These are phyloP conservation scores for Pyrenochaeta sp. DNA, from an alignment of 2,329 filamentous ascomycete species.

Conservation along the genomic window DNA sequence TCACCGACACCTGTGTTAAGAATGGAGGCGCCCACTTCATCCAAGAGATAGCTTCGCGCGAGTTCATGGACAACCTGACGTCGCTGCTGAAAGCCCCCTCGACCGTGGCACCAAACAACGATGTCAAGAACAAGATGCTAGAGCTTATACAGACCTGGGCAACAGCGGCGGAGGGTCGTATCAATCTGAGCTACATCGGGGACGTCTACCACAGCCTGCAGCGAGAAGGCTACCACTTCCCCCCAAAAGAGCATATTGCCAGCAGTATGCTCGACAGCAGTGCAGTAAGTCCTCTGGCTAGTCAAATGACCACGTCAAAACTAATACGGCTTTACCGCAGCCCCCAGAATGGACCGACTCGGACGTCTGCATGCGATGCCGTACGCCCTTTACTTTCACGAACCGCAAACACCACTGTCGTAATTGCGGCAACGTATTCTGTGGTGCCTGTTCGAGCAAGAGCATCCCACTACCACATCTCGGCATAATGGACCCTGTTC, in stretches of 20 bases:
- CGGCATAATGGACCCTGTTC: conserved; percentile 87
- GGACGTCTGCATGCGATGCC: conserved; percentile 97
- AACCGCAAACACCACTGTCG: conserved; percentile 98
- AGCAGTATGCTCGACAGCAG: conserved; percentile 98
- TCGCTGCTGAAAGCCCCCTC: conserved; percentile 87
- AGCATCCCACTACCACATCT: conserved; percentile 87
- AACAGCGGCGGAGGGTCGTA: conserved; percentile 82
- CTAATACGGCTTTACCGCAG: conserved; percentile 53
- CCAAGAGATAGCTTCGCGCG: conserved; percentile 90
- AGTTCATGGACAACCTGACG: conserved; percentile 97
- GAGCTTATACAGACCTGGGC: conserved; percentile 96
- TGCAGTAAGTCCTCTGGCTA: conserved; percentile 69
- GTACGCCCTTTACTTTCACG: conserved; percentile 94
- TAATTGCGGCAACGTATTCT: conserved; percentile 98
- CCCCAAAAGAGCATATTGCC: conserved; percentile 84
- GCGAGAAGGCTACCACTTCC: conserved; percentile 86
- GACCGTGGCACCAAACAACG: conserved; percentile 75
- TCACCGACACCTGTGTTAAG: conserved; percentile 98
- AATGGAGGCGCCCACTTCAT: conserved; percentile 97
- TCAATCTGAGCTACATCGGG: conserved; percentile 83
- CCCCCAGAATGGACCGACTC: conserved; percentile 98
- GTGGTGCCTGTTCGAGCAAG: conserved; percentile 93
- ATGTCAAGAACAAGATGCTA: conserved; percentile 89
- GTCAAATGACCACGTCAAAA: background rate
- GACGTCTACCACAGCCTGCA: conserved; percentile 87